These are phyloP conservation scores for Trifolium subterraneum DNA, from an alignment of 306 rosid species.

Conservation along the genomic window DNA sequence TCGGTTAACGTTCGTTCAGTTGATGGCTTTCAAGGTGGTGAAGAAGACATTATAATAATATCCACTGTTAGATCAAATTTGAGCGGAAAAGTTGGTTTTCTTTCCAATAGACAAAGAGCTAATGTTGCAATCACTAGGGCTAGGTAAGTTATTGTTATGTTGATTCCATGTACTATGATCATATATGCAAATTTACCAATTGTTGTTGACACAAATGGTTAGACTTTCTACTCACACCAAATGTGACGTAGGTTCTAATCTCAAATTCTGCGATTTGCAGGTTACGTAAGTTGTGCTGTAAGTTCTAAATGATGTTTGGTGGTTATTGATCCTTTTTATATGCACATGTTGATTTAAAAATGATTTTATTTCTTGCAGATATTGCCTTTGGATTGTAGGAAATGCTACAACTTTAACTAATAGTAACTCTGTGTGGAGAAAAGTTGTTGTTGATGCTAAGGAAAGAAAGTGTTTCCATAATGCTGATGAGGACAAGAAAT, in stretches of 20 bases:
- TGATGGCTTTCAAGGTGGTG: slow-evolving; percentile 86
- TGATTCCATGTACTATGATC: no score
- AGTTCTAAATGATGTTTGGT: no score
- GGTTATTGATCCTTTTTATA: no score
- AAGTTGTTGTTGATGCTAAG: slow-evolving; percentile 54
- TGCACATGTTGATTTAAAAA: background rate
- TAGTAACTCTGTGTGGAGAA: slow-evolving; percentile 51
- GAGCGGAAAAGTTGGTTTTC: slow-evolving; percentile 59
- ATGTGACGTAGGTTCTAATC: no score
- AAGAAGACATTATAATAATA: slow-evolving; percentile 61
- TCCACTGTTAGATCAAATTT: slow-evolving; percentile 54
- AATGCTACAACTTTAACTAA: slow-evolving; percentile 51
- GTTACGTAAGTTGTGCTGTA: no score
- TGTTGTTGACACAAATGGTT: no score
- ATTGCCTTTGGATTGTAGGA: slow-evolving; percentile 65
- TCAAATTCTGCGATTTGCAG: no score
- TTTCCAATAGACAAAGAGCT: slow-evolving; percentile 56
- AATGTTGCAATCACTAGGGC: slow-evolving; percentile 75
- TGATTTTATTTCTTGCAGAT: slow-evolving; percentile 30
- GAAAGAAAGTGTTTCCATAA: slow-evolving; percentile 51
- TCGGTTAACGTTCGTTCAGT: slow-evolving; percentile 62
- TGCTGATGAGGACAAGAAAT: slow-evolving; percentile 55
- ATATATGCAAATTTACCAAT: no score
- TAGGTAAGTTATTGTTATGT: slow-evolving; percentile 42
- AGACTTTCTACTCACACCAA: no score